phyloP scores from a whole-genome alignment of 139 green algal genomes.

The Chloropicon primus region DNA sequence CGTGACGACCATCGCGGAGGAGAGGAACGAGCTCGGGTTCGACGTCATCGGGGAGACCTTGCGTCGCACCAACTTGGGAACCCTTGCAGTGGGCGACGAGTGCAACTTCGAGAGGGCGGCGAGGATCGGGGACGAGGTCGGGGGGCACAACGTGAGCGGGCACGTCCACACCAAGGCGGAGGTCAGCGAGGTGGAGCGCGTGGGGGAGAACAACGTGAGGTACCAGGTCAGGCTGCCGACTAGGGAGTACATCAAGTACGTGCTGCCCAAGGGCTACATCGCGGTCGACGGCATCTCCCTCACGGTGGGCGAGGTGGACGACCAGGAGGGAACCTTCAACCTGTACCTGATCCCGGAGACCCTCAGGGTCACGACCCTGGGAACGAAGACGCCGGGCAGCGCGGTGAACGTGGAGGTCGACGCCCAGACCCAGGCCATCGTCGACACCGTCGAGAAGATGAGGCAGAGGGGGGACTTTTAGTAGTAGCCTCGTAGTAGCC shows the following conservation, averaged over 20 bases:
- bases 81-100: constrained; percentile 27
- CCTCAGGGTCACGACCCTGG: constrained; percentile 31
- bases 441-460: constrained; percentile 72
- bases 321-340: constrained; percentile 48
- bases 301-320: constrained; percentile 59
- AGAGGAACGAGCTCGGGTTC: constrained; percentile 38
- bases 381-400: constrained; percentile 44
- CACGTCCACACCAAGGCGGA: constrained; percentile 69
- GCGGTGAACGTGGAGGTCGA: constrained; percentile 84
- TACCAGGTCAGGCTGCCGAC: constrained; percentile 21
- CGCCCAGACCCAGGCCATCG: constrained; percentile 75
- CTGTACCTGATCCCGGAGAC: constrained; percentile 96
- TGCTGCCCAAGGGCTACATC: constrained; percentile 89
- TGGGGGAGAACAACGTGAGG: constrained; percentile 54
- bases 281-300: constrained; percentile 82
- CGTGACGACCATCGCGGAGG: background rate
- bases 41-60: constrained; percentile 91
- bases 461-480: background rate
- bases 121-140: constrained; percentile 81
- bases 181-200: constrained; percentile 29
- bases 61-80: constrained; percentile 70
- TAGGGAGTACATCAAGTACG: constrained; percentile 72
- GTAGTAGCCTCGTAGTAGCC: no score
- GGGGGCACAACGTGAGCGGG: constrained; percentile 80
- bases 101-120: constrained; percentile 82